phyloP scores from a whole-genome alignment of 2,329 filamentous ascomycete species.

The Trichoderma afroharzianum region DNA sequence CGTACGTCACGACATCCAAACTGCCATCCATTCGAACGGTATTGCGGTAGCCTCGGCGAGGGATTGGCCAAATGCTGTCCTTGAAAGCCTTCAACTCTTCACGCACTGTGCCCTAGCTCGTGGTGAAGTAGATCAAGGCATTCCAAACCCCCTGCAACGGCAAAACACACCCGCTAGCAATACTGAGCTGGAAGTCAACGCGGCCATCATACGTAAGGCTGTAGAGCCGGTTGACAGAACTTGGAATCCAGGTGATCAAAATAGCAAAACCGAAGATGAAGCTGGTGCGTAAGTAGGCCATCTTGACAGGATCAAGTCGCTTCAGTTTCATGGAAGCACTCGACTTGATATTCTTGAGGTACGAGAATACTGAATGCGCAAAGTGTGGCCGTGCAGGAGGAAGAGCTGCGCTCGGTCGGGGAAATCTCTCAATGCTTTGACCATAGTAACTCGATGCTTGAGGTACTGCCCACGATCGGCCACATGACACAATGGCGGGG shows the following conservation, averaged over 20 bases:
- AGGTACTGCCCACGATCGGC: slow-evolving; percentile 25
- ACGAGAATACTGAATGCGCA: slow-evolving; percentile 20
- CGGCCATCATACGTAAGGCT: slow-evolving; percentile 50
- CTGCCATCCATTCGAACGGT: slow-evolving; percentile 28
- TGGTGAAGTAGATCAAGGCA: slow-evolving; percentile 68
- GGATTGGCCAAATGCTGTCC: slow-evolving; percentile 18
- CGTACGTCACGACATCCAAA: slow-evolving; percentile 22
- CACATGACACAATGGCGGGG: not conserved
- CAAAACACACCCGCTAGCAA: slow-evolving; percentile 66
- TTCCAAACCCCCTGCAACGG: slow-evolving; percentile 81
- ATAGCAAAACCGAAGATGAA: slow-evolving; percentile 59
- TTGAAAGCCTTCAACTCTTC: slow-evolving; percentile 25
- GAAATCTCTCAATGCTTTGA: not conserved
- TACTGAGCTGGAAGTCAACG: slow-evolving; percentile 61
- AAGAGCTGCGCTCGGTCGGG: slow-evolving; percentile 29
- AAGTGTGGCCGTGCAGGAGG: slow-evolving; percentile 23
- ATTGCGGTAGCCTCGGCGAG: slow-evolving; percentile 11
- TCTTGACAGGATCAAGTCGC: slow-evolving; percentile 51
- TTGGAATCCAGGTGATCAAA: slow-evolving; percentile 60
- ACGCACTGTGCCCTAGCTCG: slow-evolving; percentile 46
- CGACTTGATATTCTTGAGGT: slow-evolving; percentile 26
- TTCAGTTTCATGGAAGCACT: slow-evolving; percentile 32
- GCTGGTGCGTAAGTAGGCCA: slow-evolving; percentile 57
- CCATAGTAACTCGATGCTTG: slow-evolving; percentile 19
- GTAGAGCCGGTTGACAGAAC: slow-evolving; percentile 70